Base-by-base conservation (phyloP, 2,329 filamentous ascomycete species). In the Thermomyces lanuginosus region DNA sequence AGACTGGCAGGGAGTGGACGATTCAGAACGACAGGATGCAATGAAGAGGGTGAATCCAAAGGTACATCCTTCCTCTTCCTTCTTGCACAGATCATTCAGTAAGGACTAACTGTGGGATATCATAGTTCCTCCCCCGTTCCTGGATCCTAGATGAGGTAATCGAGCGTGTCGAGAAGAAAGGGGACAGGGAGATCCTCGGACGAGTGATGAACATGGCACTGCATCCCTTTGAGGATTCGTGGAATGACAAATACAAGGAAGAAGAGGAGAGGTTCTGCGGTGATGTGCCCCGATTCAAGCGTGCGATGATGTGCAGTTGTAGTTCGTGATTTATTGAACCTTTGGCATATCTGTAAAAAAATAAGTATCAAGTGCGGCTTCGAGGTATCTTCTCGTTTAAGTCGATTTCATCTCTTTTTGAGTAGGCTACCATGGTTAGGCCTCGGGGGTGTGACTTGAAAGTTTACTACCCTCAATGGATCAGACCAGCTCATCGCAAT, bases 71-170 rank as follows among this genome's bases (percentile, higher is more conserved):
- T 15, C 1, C n/a, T 8, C 11, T 14, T 9, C 14, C 22, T 10
- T 16, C 15, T 6, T n/a, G 16, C 2, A 12, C 10, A 10, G n/a
- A 4, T 24, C 28, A 32, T 31, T 19, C 19, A 35, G 12, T 6
- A 16, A 20, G 22, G 4, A 5, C 24, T 26, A 12, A 26, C 16
- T 15, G n/a, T 4, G n/a, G 26, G 12, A 36, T 25, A 15, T 26
- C n/a, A 28, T 29, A 68, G 57, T 98, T 98, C 44, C 63, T 93
- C 1, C 82, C 89, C 0, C 69, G 83, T 24, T 75, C 78, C 10
- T 98, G 86, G 84, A 70, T 98, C 27, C 62, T 98, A 11, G 86
- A 95, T 48, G 89, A 98, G 52, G 51, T 98, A 8, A 95, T 98
- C 38, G 70, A 77, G 23, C 69, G 81, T 6, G 84, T 95, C 0